A percentile compares a stretch with the other conserved stretches of the same genome.
Conservation (phyloP, 345 rosid species). For the Xanthoceras sorbifolium region DNA sequence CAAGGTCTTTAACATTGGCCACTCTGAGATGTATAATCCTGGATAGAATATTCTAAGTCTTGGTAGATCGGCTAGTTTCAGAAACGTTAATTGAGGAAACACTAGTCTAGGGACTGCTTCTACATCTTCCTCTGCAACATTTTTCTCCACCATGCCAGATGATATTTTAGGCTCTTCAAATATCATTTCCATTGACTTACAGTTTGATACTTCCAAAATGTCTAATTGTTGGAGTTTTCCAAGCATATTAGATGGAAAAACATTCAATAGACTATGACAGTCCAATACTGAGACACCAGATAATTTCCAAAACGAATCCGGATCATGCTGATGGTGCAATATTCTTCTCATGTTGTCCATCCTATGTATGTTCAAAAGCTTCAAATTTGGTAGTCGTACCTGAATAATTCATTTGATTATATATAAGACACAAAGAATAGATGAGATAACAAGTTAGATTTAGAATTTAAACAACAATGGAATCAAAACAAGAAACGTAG, state of each 20-base stretch:
- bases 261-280: neutral
- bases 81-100: neutral
- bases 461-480: too few species aligned
- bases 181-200: too few species aligned
- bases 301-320: neutral
- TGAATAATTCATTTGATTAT: neutral
- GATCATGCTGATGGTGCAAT: neutral
- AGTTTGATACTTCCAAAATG: rapidly evolving
- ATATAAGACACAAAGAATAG: neutral
- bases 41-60: neutral
- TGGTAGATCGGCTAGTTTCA: neutral
- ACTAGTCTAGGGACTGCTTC: neutral
- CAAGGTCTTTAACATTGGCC: neutral
- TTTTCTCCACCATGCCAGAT: neutral
- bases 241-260: neutral
- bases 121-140: neutral
- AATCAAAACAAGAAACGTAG: too few species aligned
- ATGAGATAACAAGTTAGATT: too few species aligned
- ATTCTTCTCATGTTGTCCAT: neutral
- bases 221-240: neutral
- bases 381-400: neutral
- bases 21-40: neutral
- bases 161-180: too few species aligned
- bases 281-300: neutral
- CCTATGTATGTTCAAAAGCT: neutral